Evolutionary conservation across 495 filamentous ascomycete species (phyloP).

Genomic region (Lindgomyces ingoldianus): DNA sequence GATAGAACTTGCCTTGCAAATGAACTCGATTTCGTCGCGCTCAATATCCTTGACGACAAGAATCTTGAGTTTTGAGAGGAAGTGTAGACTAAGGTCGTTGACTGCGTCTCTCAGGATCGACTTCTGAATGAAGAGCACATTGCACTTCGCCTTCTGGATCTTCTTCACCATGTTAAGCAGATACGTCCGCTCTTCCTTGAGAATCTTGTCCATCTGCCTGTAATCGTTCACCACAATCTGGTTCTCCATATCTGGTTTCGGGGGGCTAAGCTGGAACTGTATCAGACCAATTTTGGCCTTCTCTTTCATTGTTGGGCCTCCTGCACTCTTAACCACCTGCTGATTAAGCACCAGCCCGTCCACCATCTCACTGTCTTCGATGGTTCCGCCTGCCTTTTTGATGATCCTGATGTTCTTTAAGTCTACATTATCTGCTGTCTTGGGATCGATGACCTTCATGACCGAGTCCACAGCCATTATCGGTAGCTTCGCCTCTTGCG

Average conservation of each 20-base stretch:
- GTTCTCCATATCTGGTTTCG: conserved; percentile 99
- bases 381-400: conserved; percentile 97
- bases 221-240: conserved; percentile 99
- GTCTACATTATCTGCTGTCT: conserved; percentile 94
- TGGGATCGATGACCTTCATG: conserved; percentile 88
- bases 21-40: conserved; percentile 97
- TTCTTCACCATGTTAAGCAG: conserved; percentile 99
- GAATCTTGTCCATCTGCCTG: conserved; percentile 99
- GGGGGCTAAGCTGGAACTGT: conserved; percentile 96
- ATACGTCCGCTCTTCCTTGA: conserved; percentile 98
- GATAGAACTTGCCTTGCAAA: conserved; percentile 72
- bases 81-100: conserved; percentile 95
- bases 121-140: conserved; percentile 97
- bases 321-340: conserved; percentile 86
- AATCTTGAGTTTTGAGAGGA: conserved; percentile 95
- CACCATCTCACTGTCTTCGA: conserved; percentile 96
- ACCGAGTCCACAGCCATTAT: conserved; percentile 98
- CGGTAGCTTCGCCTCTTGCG: conserved; percentile 89
- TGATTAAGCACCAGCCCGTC: conserved; percentile 94
- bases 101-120: conserved; percentile 96
- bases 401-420: conserved; percentile 93
- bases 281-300: conserved; percentile 96
- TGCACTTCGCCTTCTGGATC: conserved; percentile 99
- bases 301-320: conserved; percentile 90
- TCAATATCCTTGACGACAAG: conserved; percentile 96